Evolutionary conservation across 805 yeast genomes (phyloP).

Genomic region (Lipomyces yamanashiensis): DNA sequence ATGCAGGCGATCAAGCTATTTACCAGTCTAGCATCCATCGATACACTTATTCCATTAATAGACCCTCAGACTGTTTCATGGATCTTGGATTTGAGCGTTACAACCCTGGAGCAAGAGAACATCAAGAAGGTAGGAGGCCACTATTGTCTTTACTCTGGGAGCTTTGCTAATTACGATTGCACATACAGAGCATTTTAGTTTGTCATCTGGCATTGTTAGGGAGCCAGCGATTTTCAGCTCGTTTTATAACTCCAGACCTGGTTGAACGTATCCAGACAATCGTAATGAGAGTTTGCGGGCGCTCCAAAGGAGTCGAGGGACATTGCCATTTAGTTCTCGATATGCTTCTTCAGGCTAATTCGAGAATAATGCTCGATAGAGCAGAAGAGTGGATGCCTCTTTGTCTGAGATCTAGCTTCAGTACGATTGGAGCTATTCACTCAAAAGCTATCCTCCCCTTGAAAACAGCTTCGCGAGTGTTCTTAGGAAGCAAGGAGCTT

Average conservation of each 20-base stretch:
- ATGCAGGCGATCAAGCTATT: constrained; percentile 27
- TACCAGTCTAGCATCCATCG: constrained; percentile 9
- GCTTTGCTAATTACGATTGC: neutral
- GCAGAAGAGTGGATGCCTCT: constrained; percentile 33
- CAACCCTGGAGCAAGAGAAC: constrained; percentile 15
- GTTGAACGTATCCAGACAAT: constrained; percentile 17
- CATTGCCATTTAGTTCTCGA: constrained; percentile 20
- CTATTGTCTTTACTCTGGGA: neutral
- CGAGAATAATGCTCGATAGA: constrained; percentile 18
- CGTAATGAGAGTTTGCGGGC: constrained; percentile 2
- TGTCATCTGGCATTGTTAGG: constrained; percentile 23
- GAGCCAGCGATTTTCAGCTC: constrained; percentile 18
- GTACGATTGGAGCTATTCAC: constrained; percentile 17
- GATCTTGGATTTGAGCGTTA: constrained; percentile 17
- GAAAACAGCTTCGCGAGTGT: constrained; percentile 8
- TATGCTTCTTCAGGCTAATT: constrained; percentile 9
- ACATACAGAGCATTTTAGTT: constrained; percentile 12
- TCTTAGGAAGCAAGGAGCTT: constrained; percentile 15
- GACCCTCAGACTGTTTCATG: constrained; percentile 19
- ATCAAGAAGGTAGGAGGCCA: constrained; percentile 20
- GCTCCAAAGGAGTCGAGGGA: constrained; percentile 23
- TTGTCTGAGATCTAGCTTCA: constrained; percentile 15
- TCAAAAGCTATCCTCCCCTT: constrained; percentile 20
- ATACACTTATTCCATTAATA: constrained; percentile 9
- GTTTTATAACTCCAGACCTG: constrained; percentile 7